Evolutionary conservation across 768 basidiomycete genomes (phyloP), one percentile per base, ranked within the genome.

Genomic region (Tricholoma bakamatsutake): DNA sequence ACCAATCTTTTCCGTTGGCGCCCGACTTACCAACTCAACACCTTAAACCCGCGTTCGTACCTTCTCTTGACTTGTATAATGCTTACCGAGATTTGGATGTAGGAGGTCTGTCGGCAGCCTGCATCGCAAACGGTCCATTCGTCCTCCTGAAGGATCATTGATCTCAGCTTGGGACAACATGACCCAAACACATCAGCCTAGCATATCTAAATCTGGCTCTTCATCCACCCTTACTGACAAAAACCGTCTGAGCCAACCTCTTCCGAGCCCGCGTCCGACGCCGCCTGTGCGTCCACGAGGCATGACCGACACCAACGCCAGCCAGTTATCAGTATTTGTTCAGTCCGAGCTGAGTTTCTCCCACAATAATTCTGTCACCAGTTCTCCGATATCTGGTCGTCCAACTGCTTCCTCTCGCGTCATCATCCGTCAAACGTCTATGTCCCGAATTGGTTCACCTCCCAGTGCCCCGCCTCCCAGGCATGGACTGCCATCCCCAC

Each of bases 391-490:
- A 53, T 62, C 45, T 61, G 58, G 59, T 50, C 62, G 47, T 52
- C 58, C 42, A 17, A 18, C 51, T 21, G 59, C 54, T 58, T 65
- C 71, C 17, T 67, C 73, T 17, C 72, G 71, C 35, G 65, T 72
- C 39, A 62, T 80, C 34, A 63, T 73, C 42, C 76, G 80, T 7
- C 75, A 78, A 60, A 58, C 69, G 15, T 80, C 81, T 31, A 50
- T 69, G 31, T 76, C 78, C 40, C 74, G 76, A 30, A 57, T 77
- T 33, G 67, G 73, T 37, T 61, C 66, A 21, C 79, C 80, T 8
- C 76, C 76, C 8, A 75, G 69, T 53, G 76, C 81, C 3, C 82
- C 21, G 21, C 21, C 81, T 40, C 82, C 82, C 9, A 71, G 66
- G 12, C 74, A 77, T 9, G 67, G 70, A 46, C 68, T 82, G 30